Evolutionary conservation across 176 grass and related monocot genomes (phyloP).

Genomic region (Cymbopogon citratus): DNA sequence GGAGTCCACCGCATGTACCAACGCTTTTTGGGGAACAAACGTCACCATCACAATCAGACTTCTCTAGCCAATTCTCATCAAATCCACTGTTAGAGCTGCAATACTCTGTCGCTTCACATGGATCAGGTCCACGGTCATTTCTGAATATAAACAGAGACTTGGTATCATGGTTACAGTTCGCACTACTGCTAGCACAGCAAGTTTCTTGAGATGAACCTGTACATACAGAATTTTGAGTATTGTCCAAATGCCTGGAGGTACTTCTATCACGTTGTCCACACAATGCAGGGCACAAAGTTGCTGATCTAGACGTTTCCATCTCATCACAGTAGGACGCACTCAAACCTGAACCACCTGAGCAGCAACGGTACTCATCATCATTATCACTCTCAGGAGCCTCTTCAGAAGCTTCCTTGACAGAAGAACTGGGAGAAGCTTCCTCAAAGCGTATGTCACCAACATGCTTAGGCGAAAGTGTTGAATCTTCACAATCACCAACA

Average conservation of each 20-base stretch:
- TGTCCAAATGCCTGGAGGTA: constrained; percentile 20
- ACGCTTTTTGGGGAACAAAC: constrained; percentile 34
- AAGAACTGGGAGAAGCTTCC: constrained; percentile 51
- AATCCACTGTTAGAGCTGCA: constrained; percentile 19
- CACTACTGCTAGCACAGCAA: constrained; percentile 24
- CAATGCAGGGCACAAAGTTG: constrained; percentile 28
- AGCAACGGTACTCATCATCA: constrained; percentile 41
- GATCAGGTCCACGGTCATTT: constrained; percentile 31
- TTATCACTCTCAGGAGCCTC: constrained; percentile 56
- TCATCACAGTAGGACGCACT: constrained; percentile 48
- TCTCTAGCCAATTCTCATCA: constrained; percentile 32
- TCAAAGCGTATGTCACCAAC: constrained; percentile 49
- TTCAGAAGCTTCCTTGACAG: constrained; percentile 45
- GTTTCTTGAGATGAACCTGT: constrained; percentile 40
- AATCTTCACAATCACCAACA: constrained; percentile 37
- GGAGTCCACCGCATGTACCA: neutral
- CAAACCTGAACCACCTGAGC: constrained; percentile 36
- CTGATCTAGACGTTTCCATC: constrained; percentile 35
- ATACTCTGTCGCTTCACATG: constrained; percentile 1
- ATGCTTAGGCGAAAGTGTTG: constrained; percentile 38
- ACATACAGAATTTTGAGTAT: neutral
- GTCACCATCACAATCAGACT: constrained; percentile 19
- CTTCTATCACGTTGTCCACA: constrained; percentile 26
- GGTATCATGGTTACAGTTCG: constrained; percentile 29
- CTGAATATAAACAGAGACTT: neutral